Base-by-base conservation (phyloP, 2,329 filamentous ascomycete species). In the Colletotrichum lupini region DNA sequence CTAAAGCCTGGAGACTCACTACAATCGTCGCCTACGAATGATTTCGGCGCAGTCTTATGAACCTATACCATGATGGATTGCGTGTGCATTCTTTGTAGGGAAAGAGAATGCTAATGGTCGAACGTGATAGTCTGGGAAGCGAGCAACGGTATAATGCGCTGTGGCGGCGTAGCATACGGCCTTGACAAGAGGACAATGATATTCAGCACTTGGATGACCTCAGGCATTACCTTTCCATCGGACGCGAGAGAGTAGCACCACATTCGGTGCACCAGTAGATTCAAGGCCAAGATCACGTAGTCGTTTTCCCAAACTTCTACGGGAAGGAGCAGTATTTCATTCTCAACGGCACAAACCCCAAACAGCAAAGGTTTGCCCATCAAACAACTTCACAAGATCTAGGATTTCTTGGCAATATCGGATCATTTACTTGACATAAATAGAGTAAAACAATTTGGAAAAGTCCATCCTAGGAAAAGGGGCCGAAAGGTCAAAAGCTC, bases 401-500 rank as follows among this genome's bases (percentile, higher is more conserved):
- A 35, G 16, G 7, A 24, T 22, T 16, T 11, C 7, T 24, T 53
- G n/a, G 6, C 5, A 8, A 11, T 14, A 2, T 2, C 9, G 42
- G 42, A 49, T 28, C 4, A 52, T 28, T 26, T 8, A 55, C 5
- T 0, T 4, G 16, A 0, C 4, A 28, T 64, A 28, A 35, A 9
- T 22, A 35, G n/a, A 16, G 2, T 7, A 9, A 9, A 24, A 3
- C 1, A 26, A 5, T 7, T 11, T 35, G 22, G 24, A 26, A 9
- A 55, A n/a, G 8, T 49, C 32, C 11, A 42, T 3, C n/a, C 11
- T 16, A 32, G 12, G 24, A 22, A 22, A n/a, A 37, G 4, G 26
- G 12, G 5, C 22, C n/a, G 26, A 46, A 55, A 49, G 19, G 37
- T 26, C 19, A 63, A 68, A 72, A 42, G 69, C 49, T 63, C 37